Percentiles rank a stretch among this genome's conserved stretches.
Conservation (phyloP, 2,329 filamentous ascomycete genomes). For the Penicillium sclerotiorum region DNA sequence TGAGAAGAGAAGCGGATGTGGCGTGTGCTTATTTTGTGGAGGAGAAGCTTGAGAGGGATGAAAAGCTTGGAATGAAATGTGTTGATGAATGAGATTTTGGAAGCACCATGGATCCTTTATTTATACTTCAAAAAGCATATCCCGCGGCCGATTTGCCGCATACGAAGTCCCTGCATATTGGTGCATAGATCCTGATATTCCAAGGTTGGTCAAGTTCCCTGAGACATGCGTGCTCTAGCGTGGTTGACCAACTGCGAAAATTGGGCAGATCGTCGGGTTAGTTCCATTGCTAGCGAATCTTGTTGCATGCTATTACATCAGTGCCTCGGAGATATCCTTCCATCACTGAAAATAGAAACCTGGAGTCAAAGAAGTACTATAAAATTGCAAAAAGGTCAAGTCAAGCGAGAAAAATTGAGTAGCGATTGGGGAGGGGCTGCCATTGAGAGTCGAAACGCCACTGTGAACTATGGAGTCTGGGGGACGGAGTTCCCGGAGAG, state of each 20-base stretch:
- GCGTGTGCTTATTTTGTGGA: background rate
- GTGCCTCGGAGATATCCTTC: too few species aligned
- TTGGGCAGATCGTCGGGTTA: constrained; percentile 13
- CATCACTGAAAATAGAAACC: background rate
- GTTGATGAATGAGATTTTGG: background rate
- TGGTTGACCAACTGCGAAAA: constrained; percentile 8
- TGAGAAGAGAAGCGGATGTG: background rate
- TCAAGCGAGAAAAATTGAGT: too few species aligned
- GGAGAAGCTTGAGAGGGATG: background rate
- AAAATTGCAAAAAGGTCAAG: background rate
- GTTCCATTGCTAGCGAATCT: background rate
- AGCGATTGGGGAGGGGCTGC: too few species aligned
- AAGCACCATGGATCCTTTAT: background rate
- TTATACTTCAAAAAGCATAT: background rate
- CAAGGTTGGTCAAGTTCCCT: background rate
- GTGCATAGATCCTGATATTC: background rate
- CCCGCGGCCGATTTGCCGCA: background rate
- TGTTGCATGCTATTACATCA: background rate
- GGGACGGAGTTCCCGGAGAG: background rate
- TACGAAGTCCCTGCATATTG: constrained; percentile 2
- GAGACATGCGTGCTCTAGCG: constrained; percentile 16
- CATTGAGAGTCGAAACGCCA: background rate
- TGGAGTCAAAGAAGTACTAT: background rate
- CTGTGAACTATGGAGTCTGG: background rate
- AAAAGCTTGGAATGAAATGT: background rate